Conservation (phyloP, 352 stramenopile genomes). For the Pythium rishiriense region DNA sequence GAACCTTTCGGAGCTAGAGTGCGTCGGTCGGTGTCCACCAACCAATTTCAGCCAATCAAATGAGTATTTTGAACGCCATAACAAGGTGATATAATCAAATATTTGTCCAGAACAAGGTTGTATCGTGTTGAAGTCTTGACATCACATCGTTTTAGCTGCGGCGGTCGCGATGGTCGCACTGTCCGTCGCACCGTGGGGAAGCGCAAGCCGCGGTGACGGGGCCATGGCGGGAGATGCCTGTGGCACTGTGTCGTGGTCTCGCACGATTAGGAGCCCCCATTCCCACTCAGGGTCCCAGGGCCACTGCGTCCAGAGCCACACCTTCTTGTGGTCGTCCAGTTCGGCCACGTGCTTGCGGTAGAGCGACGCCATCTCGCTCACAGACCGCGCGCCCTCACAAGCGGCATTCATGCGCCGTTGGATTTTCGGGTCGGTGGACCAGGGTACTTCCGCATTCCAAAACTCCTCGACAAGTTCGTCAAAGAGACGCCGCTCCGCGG, state of each 20-base stretch:
- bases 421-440: constrained; percentile 36
- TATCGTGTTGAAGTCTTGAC: constrained; percentile 25
- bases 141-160: too few relatives aligned
- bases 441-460: constrained; percentile 67
- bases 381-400: constrained; percentile 26
- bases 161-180: constrained; percentile 1
- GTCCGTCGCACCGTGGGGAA: constrained; percentile 5
- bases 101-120: constrained; percentile 21
- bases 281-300: constrained; percentile 32
- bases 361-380: constrained; percentile 46
- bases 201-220: background rate
- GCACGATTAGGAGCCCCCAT: constrained; percentile 25
- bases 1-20: background rate
- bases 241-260: background rate
- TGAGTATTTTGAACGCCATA: constrained; percentile 1
- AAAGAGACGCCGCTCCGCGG: constrained; percentile 46
- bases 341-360: constrained; percentile 33
- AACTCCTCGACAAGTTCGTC: constrained; percentile 60
- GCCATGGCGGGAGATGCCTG: background rate
- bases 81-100: constrained; percentile 13
- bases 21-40: constrained; percentile 21
- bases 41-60: constrained; percentile 31
- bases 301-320: constrained; percentile 30
- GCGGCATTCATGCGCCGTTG: constrained; percentile 33
- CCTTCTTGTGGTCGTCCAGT: constrained; percentile 22